Conservation (phyloP, 1,284 basidiomycete genomes). For the Golubevia pallescens region DNA sequence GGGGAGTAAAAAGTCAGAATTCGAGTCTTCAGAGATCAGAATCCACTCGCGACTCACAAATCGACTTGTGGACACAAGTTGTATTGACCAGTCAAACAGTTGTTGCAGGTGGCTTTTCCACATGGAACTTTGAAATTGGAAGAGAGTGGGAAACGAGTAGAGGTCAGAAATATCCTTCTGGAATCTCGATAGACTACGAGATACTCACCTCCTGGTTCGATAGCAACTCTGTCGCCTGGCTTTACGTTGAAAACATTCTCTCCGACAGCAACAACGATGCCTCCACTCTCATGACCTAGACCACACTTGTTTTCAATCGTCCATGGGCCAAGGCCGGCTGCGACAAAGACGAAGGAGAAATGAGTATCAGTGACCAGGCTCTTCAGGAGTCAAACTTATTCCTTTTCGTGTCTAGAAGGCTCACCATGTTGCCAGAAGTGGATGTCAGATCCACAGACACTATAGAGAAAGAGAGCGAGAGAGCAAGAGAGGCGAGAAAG, state of each 20-base stretch:
- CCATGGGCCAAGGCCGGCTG: constrained; percentile 34
- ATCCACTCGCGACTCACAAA: constrained; percentile 1
- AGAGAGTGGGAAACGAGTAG: too few relatives aligned
- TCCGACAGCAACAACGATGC: constrained; percentile 51
- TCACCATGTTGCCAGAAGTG: constrained; percentile 58
- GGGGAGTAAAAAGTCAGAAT: not conserved
- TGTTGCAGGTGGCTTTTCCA: constrained; percentile 12
- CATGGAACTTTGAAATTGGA: constrained; percentile 10
- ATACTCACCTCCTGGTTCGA: constrained; percentile 35
- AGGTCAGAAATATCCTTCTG: too few relatives aligned
- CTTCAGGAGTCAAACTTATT: not conserved
- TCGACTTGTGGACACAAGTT: constrained; percentile 12
- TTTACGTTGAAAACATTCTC: constrained; percentile 45
- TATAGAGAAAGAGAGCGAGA: constrained; percentile 3
- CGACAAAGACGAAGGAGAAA: not conserved
- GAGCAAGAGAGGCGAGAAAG: too few relatives aligned
- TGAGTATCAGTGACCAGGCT: not conserved
- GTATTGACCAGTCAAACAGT: constrained; percentile 12
- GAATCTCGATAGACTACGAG: too few relatives aligned
- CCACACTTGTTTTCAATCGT: constrained; percentile 39
- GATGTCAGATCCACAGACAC: constrained; percentile 37
- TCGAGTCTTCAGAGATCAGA: too few relatives aligned
- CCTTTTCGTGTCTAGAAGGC: not conserved
- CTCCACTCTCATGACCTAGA: constrained; percentile 56
- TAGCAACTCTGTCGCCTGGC: constrained; percentile 51